Evolutionary conservation across 495 filamentous ascomycete genomes (phyloP), one percentile per base, ranked within the genome.

Genomic region (Penicillium cosmopolitanum): DNA sequence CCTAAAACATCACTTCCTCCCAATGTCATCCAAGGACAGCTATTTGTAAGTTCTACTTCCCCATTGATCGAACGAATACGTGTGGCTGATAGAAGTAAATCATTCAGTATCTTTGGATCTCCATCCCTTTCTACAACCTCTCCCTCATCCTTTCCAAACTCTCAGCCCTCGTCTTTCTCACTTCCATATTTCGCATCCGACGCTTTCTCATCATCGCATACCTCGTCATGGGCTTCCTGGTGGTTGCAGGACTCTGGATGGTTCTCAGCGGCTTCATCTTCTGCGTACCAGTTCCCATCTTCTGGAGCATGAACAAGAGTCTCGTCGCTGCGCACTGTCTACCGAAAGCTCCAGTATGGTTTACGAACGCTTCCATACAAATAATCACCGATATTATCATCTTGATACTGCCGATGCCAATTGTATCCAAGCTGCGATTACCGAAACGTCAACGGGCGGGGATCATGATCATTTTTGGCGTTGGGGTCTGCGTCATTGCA

Each of bases 341-440:
- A 4, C 59, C 75, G 3, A 36, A 64, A 19, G 61, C 48, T 2
- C 66, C 73, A 12, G 61, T 80, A 0, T 77, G 83, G 69, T 73
- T 73, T 31, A 58, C 71, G 33, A 80, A 81, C 40, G 71, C 77
- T 1, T 69, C 62, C 0, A 67, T 84, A 19, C 82, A 85, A 60
- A 77, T 82, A 7, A 5, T 70, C 1, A 75, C 73, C 3, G 81
- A 85, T 58, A 11, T 84, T 33, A 53, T 76, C 4, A 79, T 84
- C 28, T 63, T 85, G 42, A 50, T 78, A 28, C 57, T 84, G 4
- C 83, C 83, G 0, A 73, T 85, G 65, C 71, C 71, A 0, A 57
- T 72, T 2, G 50, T 85, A 13, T 70, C 63, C 48, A 63, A 65
- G 31, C 54, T 84, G 16, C 72, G 76, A 4, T 63, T 85, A 46